These are phyloP conservation scores for Paratinospora sagittata DNA, from an alignment of 164 flowering plant genomes.

Conservation along the genomic window DNA sequence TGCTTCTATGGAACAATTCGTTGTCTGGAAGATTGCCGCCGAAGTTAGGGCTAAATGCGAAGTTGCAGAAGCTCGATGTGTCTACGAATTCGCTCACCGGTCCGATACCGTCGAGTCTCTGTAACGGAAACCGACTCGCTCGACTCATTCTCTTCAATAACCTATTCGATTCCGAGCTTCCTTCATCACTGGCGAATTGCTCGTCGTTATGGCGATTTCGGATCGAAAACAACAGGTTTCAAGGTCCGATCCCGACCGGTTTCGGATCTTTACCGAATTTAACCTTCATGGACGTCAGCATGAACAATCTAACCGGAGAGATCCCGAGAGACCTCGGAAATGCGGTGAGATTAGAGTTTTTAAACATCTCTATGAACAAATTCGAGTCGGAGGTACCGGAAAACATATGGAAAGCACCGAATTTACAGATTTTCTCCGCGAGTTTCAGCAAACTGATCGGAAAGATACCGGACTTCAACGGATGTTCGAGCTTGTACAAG, in stretches of 20 bases:
- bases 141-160: constrained; percentile 49
- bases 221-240: constrained; percentile 47
- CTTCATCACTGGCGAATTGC: constrained; percentile 57
- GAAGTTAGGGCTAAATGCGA: constrained; percentile 53
- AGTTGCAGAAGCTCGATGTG: constrained; percentile 47
- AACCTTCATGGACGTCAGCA: constrained; percentile 7
- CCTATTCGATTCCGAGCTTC: constrained; percentile 45
- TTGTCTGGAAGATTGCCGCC: constrained; percentile 69
- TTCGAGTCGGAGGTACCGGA: constrained; percentile 50
- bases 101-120: constrained; percentile 59
- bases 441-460: constrained; percentile 58
- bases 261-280: constrained; percentile 19
- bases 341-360: constrained; percentile 37
- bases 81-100: constrained; percentile 59
- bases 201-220: constrained; percentile 46
- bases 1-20: constrained; percentile 48
- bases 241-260: constrained; percentile 44
- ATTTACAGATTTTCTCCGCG: constrained; percentile 38
- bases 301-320: constrained; percentile 39
- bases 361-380: constrained; percentile 51
- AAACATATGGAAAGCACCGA: constrained; percentile 33
- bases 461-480: constrained; percentile 52
- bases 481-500: constrained; percentile 44
- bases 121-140: constrained; percentile 36
- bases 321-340: constrained; percentile 54